phyloP scores from a whole-genome alignment of 441 rosid genomes.

The Populus hybrid region DNA sequence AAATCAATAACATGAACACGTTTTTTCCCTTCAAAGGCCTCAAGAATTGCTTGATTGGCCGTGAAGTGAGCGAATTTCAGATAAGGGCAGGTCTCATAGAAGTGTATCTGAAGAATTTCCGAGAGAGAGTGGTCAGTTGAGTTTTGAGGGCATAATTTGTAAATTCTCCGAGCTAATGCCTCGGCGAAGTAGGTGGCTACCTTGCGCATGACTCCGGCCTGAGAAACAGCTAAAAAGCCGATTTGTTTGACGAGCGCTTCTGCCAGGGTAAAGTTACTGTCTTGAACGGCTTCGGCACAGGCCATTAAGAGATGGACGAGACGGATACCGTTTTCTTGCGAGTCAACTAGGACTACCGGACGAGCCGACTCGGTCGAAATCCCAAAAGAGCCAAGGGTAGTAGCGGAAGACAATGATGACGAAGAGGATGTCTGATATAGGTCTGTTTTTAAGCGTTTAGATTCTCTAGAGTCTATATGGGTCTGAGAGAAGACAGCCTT shows the following conservation, averaged over 20 bases:
- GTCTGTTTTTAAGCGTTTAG: constrained; percentile 43
- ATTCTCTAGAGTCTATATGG: constrained; percentile 5
- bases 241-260: constrained; percentile 70
- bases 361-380: constrained; percentile 41
- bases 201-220: constrained; percentile 80
- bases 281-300: constrained; percentile 79
- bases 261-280: constrained; percentile 48
- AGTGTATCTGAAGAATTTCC: constrained; percentile 77
- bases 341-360: constrained; percentile 60
- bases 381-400: constrained; percentile 9
- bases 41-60: constrained; percentile 87
- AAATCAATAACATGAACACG: constrained; percentile 85
- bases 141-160: constrained; percentile 42
- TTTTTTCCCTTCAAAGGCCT: constrained; percentile 62
- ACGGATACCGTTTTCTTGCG: constrained; percentile 77
- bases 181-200: constrained; percentile 85
- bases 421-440: background rate
- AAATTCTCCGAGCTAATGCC: constrained; percentile 70
- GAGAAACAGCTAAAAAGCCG: constrained; percentile 56
- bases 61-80: constrained; percentile 93
- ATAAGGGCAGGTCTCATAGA: constrained; percentile 83
- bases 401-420: background rate
- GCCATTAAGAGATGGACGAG: constrained; percentile 77
- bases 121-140: constrained; percentile 45
- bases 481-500: constrained; percentile 44